Base-by-base conservation (phyloP, 2,329 filamentous ascomycete genomes). In the Arthroderma uncinatum region DNA sequence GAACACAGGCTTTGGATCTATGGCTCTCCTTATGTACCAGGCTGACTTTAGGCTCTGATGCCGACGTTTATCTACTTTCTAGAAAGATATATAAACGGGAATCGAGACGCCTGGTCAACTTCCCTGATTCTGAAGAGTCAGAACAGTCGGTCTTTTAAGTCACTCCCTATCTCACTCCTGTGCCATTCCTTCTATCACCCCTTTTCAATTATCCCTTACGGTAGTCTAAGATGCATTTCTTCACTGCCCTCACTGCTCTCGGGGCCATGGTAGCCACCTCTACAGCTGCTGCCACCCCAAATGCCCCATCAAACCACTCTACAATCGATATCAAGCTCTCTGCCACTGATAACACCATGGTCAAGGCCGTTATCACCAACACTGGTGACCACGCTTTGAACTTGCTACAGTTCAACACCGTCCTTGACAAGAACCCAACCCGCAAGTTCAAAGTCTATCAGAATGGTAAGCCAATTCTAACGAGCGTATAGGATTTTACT, bases 311-410 rank as follows among this genome's bases (percentile, higher is more conserved):
- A 14, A 47, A 25, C 10, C 40, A 47, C 8, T 25, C 40, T 12
- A 25, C 23, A 21, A 47, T 47, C 23, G 40, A 47, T 23, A 23
- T 47, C 14, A 19, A 47, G 19, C 40, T 47, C 25, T 47, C 40
- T 19, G 50, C 59, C 30, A 47, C 50, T 16, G 59, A 54, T 6
- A 59, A 61, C 30, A 61, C 58, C 21, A 47, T 47, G 14, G 36
- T 59, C 16, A 55, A 58, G 39, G 58, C 58, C 23, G 23, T 39
- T 7, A 28, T 61, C 40, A 59, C 59, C 2, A 61, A 61, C 37
- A 57, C 55, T 9, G 59, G 28, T 4, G 21, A 44, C 7, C 40
- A 25, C 23, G 53, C 33, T 9, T 16, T 58, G 21, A 53, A 33
- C 1, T n/a, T 61, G 16, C 50, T 61, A 7, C 59, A 47, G 14